A percentile compares a stretch with the other conserved stretches of the same genome.
Evolutionary conservation across 2,329 filamentous ascomycete genomes (phyloP).

Genomic region (Colletotrichum falcatum): DNA sequence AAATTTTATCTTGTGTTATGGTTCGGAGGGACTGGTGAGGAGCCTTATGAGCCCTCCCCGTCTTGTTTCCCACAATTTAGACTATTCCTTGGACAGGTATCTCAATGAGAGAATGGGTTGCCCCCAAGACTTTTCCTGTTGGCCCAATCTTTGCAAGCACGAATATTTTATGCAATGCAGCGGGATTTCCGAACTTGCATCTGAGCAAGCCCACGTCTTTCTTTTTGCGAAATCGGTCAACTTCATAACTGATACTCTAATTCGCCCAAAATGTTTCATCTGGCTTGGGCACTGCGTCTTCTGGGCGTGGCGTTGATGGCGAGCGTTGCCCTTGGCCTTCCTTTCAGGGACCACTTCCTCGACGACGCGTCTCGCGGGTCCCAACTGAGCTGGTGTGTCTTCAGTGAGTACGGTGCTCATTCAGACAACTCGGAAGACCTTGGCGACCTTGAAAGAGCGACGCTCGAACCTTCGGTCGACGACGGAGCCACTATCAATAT

Average conservation of each 20-base stretch:
- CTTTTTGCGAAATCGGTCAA: not conserved
- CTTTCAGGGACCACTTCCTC: not conserved
- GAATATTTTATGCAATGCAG: not conserved
- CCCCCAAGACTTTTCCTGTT: not conserved
- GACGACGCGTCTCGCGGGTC: too few species aligned
- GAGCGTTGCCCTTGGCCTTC: not conserved
- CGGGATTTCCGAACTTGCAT: not conserved
- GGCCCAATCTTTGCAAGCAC: not conserved
- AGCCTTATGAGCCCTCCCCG: too few species aligned
- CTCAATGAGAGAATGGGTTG: not conserved
- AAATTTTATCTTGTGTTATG: not conserved
- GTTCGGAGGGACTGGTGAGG: not conserved
- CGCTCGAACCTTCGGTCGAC: not conserved
- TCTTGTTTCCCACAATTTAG: slow-evolving; percentile 1
- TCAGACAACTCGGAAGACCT: not conserved
- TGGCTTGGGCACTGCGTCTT: not conserved
- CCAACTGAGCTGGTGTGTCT: not conserved
- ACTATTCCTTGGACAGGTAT: not conserved
- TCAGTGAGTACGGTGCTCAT: not conserved
- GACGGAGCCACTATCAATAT: not conserved
- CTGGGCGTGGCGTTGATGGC: not conserved
- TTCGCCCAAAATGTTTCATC: not conserved
- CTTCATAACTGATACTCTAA: not conserved
- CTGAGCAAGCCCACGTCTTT: too few species aligned
- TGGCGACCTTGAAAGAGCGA: not conserved